Base-by-base conservation (phyloP, 2,329 filamentous ascomycete genomes). In the Botrytis deweyae region DNA sequence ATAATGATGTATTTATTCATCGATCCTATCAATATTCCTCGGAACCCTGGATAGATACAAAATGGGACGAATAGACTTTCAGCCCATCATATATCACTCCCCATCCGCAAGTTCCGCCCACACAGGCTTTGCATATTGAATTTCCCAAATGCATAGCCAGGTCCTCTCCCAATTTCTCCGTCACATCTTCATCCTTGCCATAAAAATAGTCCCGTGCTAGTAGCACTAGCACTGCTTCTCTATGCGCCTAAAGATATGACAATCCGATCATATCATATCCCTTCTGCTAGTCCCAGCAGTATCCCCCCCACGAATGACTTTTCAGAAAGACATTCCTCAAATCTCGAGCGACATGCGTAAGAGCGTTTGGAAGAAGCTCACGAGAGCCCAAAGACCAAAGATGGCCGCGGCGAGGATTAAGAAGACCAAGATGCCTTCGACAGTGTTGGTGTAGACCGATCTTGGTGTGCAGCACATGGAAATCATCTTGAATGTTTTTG, bases 201-300 rank as follows among this genome's bases (percentile, higher is more conserved):
- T 40, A 12, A 40, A 40, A 40, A 38, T 38, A 38, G 7, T 14
- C 1, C n/a, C 52, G 3, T 29, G n/a, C 52, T 55, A 14, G 14
- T 22, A 46, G 44, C 40, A 42, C 40, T 44, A 44, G 25, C 52
- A 16, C 52, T 18, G 3, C 3, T 29, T 1, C 0, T 18, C 52
- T 12, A 1, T 55, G n/a, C 6, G 52, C 12, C 1, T n/a, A 8
- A 18, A 18, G n/a, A 55, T 55, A 10, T 55, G 4, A 18, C 18
- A 4, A 29, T 2, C 52, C 12, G 3, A 1, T 16, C 0, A 18
- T 55, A 29, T 16, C 3, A 55, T 2, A 16, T 29, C 3, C n/a
- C 14, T 7, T 0, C 3, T 3, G 52, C 52, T 55, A 18, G 14
- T 55, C 52, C 25, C 1, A 29, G n/a, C 9, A 52, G 5, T 8